A percentile compares a stretch with the other conserved stretches of the same genome.
These are phyloP conservation scores for Wickerhamiella galacta DNA, from an alignment of 805 yeast genomes.

Conservation along the genomic window DNA sequence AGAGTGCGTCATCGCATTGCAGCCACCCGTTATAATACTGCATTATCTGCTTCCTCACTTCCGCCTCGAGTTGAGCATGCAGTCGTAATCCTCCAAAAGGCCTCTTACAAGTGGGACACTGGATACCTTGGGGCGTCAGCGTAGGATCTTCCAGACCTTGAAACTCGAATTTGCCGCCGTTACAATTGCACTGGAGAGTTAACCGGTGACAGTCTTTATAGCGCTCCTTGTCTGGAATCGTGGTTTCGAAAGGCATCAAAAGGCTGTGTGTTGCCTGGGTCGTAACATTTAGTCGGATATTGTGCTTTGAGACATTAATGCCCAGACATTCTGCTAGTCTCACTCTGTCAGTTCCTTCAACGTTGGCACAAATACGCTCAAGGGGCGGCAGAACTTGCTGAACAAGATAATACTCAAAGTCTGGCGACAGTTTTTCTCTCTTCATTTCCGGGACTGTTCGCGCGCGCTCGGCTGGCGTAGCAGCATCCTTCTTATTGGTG, in stretches of 20 bases:
- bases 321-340: conserved; percentile 67
- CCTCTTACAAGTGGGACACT: conserved; percentile 45
- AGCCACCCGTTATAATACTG: conserved; percentile 78
- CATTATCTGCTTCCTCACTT: conserved; percentile 52
- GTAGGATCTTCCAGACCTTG: conserved; percentile 49
- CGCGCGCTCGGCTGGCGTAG: conserved; percentile 61
- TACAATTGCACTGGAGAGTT: conserved; percentile 37
- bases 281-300: neutral
- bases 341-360: conserved; percentile 72
- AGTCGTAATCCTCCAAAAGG: conserved; percentile 37
- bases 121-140: conserved; percentile 51
- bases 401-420: conserved; percentile 62
- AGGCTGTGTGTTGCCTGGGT: conserved; percentile 19
- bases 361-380: conserved; percentile 66
- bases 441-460: conserved; percentile 57
- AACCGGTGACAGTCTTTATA: conserved; percentile 49
- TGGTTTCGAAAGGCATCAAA: conserved; percentile 63
- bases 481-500: conserved; percentile 25
- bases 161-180: conserved; percentile 44
- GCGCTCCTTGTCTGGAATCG: conserved; percentile 65
- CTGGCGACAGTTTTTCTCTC: conserved; percentile 43
- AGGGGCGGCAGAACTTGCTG: conserved; percentile 85
- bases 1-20: conserved; percentile 67
- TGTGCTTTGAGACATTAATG: conserved; percentile 38
- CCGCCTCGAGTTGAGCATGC: conserved; percentile 57